These are phyloP conservation scores for Centella asiatica DNA, from an alignment of 129 eudicot genomes.

Conservation along the genomic window DNA sequence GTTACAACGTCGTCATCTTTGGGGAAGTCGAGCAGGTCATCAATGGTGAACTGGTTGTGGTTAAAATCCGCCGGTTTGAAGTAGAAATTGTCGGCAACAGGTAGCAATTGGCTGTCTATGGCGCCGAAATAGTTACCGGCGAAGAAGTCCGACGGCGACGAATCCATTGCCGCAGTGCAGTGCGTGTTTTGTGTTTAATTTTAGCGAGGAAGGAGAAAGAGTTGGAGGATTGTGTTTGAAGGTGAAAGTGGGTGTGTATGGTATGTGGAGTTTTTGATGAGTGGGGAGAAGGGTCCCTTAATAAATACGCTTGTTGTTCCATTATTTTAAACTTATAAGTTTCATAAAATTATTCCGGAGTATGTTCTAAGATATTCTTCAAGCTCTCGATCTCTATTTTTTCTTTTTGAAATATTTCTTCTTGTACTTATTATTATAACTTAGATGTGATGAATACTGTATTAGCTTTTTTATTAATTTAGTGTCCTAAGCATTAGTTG, in stretches of 20 bases:
- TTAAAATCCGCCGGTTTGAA: no score
- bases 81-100: slow-evolving; percentile 17
- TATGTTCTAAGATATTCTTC: no score
- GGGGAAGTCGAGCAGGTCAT: slow-evolving; percentile 72
- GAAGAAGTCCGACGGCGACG: slow-evolving; percentile 37
- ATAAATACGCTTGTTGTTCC: background rate
- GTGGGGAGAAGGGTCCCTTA: slow-evolving; percentile 37
- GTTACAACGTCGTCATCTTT: slow-evolving; percentile 58
- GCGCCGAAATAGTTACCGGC: slow-evolving; percentile 35
- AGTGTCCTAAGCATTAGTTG: no score
- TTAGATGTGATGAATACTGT: no score
- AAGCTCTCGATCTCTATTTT: no score
- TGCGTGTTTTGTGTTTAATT: slow-evolving; percentile 4
- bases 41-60: slow-evolving; percentile 43
- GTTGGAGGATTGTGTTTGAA: slow-evolving; percentile 26
- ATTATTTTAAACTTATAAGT: background rate
- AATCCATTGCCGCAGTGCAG: slow-evolving; percentile 23
- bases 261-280: slow-evolving; percentile 41
- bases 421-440: no score
- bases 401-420: no score
- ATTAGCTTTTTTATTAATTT: no score
- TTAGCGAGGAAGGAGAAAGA: slow-evolving; percentile 9
- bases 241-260: slow-evolving; percentile 20
- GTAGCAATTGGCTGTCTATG: slow-evolving; percentile 18
- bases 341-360: background rate